Evolutionary conservation across 257 asterid species (phyloP).

Genomic region (Solanum boliviense): DNA sequence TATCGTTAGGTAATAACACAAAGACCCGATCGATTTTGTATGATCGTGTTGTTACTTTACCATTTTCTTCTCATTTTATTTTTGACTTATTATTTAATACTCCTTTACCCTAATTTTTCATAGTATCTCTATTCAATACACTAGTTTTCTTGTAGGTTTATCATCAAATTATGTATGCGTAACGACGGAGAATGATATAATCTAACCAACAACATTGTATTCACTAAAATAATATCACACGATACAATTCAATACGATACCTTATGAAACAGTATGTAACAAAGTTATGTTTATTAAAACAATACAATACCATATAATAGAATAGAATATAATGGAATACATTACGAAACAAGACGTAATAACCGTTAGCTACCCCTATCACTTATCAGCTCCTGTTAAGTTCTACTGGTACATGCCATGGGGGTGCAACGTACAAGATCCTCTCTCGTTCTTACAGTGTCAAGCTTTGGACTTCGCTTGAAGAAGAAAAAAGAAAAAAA

Average conservation of each 20-base stretch:
- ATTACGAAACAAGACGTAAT: too few relatives aligned
- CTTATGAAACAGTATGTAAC: too few relatives aligned
- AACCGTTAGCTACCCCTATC: background rate
- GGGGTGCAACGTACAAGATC: background rate
- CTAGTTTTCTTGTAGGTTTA: too few relatives aligned
- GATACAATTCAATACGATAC: too few relatives aligned
- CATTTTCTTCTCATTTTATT: background rate
- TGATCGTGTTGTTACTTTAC: background rate
- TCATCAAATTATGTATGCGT: background rate
- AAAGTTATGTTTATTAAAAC: too few relatives aligned
- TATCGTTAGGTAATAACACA: too few relatives aligned
- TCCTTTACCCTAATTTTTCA: background rate
- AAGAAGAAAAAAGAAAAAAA: background rate
- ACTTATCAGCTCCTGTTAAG: background rate
- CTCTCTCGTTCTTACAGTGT: background rate
- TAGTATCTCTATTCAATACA: background rate
- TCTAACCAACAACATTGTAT: too few relatives aligned
- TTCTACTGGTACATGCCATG: background rate
- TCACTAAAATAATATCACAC: too few relatives aligned
- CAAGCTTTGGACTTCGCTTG: background rate
- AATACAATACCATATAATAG: too few relatives aligned
- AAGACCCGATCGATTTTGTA: too few relatives aligned
- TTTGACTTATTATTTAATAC: too few relatives aligned
- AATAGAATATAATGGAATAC: too few relatives aligned
- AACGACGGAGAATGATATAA: fast-evolving